Evolutionary conservation across 352 stramenopile genomes (phyloP), one percentile per base, ranked within the genome.

Genomic region (Phytophthora palmivora): DNA sequence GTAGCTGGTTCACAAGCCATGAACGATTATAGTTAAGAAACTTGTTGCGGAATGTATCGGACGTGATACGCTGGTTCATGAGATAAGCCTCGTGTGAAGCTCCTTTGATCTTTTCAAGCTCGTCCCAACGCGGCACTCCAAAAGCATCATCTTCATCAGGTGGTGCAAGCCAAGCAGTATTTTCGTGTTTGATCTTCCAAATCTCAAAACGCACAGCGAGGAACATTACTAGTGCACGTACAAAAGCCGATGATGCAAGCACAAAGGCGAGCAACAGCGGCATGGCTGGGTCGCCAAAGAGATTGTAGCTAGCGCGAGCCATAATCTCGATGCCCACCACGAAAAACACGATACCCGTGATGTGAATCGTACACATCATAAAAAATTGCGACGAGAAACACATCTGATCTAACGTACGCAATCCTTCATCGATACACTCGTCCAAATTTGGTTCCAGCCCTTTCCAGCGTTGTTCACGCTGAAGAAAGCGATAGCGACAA

Each of bases 321-420:
- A 99, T 98, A 73, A 99, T 98, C 59, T 99, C 90, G 51, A 98
- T 92, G 1, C 92, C 94, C 15, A 99, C 65, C 1, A 98, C 82
- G 57, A 99, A 96, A 62, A 97, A 98, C 6, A 99, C 80, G 21
- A 99, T 98, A 12, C 91, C 94, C 22, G 96, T 97, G 49, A 96
- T 89, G 62, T 98, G 92, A 37, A 95, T 70, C 21, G 76, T 98
- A 67, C 95, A 96, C 89, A 99, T 97, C 84, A 99, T 97, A 76
- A 98, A 99, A 65, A 98, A 99, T 71, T 99, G 97, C 41, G 88
- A 98, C 43, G 91, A 98, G 60, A 99, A 99, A 63, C 97, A 99
- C 84, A 99, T 96, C 67, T 98, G 94, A 62, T 99, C 96, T 19
- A 99, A 79, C 14, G 94, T 98, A 49, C 95, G 89, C 48, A 98